phyloP scores from a whole-genome alignment of 2,329 filamentous ascomycete species.

The Fusarium longipes region DNA sequence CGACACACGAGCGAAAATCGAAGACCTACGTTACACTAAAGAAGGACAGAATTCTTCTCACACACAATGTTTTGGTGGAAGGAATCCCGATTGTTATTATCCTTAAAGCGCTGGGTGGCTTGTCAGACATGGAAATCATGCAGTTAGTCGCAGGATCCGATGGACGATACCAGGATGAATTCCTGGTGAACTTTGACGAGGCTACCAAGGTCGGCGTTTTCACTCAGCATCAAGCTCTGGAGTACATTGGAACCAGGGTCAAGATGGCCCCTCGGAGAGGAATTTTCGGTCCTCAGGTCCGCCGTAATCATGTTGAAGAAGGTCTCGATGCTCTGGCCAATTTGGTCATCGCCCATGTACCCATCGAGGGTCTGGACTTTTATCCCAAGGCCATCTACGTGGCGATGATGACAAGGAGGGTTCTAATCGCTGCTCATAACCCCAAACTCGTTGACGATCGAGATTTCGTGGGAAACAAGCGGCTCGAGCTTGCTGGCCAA shows the following conservation, averaged over 20 bases:
- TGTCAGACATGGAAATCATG: slow-evolving; percentile 95
- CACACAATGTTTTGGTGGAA: slow-evolving; percentile 93
- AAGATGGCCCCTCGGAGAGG: slow-evolving; percentile 82
- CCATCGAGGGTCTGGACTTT: slow-evolving; percentile 91
- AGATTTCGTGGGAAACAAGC: slow-evolving; percentile 98
- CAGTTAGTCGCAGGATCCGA: slow-evolving; percentile 90
- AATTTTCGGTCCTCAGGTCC: slow-evolving; percentile 64
- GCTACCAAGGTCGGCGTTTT: slow-evolving; percentile 84
- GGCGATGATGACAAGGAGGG: slow-evolving; percentile 96
- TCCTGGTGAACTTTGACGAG: slow-evolving; percentile 94
- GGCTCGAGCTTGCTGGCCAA: slow-evolving; percentile 93
- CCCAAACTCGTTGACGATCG: slow-evolving; percentile 91
- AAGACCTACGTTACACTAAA: slow-evolving; percentile 97
- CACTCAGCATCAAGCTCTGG: slow-evolving; percentile 94
- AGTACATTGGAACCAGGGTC: slow-evolving; percentile 88
- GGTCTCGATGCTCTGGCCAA: slow-evolving; percentile 92
- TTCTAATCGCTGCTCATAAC: slow-evolving; percentile 93
- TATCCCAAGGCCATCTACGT: slow-evolving; percentile 97
- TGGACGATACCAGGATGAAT: slow-evolving; percentile 91
- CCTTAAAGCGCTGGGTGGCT: slow-evolving; percentile 91
- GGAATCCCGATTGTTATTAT: slow-evolving; percentile 95
- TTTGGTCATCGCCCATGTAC: slow-evolving; percentile 93
- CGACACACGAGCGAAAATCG: slow-evolving; percentile 96
- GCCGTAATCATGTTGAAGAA: slow-evolving; percentile 87
- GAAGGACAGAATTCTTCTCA: slow-evolving; percentile 88